A percentile compares a stretch with the other conserved stretches of the same genome.
phyloP scores from a whole-genome alignment of 768 basidiomycete genomes.

The Pleurotus pulmonarius region DNA sequence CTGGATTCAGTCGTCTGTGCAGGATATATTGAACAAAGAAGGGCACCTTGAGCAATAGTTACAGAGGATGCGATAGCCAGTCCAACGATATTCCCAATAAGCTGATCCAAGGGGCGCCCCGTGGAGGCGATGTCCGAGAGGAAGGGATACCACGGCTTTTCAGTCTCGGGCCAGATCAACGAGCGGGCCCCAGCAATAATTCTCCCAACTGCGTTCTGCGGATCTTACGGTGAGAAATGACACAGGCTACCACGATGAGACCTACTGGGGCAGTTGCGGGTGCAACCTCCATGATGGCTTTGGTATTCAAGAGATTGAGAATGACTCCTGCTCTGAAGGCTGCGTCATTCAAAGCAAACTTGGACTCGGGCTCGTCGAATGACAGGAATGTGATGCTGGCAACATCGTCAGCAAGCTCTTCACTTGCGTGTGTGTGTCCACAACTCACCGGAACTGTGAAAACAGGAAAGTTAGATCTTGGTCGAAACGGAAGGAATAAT shows the following conservation, averaged over 20 bases:
- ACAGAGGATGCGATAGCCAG: slow-evolving; percentile 44
- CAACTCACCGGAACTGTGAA: slow-evolving; percentile 12
- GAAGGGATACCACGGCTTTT: slow-evolving; percentile 36
- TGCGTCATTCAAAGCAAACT: slow-evolving; percentile 25
- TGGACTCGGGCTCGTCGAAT: slow-evolving; percentile 27
- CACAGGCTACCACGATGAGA: not conserved
- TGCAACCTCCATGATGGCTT: slow-evolving; percentile 21
- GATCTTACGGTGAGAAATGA: not conserved
- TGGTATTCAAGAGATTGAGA: slow-evolving; percentile 27
- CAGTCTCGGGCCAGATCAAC: slow-evolving; percentile 21
- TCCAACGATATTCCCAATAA: slow-evolving; percentile 42
- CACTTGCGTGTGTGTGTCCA: not conserved
- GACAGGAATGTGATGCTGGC: slow-evolving; percentile 22
- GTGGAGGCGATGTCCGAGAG: slow-evolving; percentile 29
- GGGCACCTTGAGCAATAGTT: slow-evolving; percentile 39
- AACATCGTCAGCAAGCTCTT: not conserved
- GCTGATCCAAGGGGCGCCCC: slow-evolving; percentile 33
- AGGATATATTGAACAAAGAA: too few species aligned
- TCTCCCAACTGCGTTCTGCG: not conserved
- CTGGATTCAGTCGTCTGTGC: too few species aligned
- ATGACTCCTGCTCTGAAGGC: slow-evolving; percentile 25
- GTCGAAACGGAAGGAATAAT: not conserved
- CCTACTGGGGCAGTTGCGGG: slow-evolving; percentile 25
- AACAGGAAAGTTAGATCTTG: not conserved
- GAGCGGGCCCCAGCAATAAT: not conserved